Percentiles rank a stretch among this genome's conserved stretches.
Evolutionary conservation across 148 eudicot species (phyloP).

Genomic region (Fagopyrum esculentum): DNA sequence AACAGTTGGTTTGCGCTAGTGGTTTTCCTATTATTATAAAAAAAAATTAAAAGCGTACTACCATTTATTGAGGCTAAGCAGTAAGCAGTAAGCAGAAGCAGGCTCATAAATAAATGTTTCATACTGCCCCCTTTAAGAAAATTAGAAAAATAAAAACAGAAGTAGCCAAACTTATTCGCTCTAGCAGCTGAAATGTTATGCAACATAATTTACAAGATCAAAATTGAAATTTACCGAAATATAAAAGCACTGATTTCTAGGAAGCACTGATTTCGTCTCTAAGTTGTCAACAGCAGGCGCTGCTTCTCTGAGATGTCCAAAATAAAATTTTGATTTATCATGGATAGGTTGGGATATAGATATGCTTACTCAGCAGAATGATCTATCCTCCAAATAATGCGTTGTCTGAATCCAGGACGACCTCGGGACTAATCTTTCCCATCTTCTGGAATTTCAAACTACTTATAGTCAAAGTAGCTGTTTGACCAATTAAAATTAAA

Average conservation of each 20-base stretch:
- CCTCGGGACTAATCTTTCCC: background rate
- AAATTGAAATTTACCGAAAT: background rate
- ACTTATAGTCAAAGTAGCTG: conserved; percentile 75
- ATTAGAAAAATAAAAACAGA: background rate
- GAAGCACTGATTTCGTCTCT: background rate
- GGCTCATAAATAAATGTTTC: background rate
- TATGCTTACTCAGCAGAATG: conserved; percentile 58
- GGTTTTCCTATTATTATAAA: background rate
- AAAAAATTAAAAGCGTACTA: too few species aligned
- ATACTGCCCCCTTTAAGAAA: background rate
- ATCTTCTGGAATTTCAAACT: background rate
- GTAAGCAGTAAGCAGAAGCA: background rate
- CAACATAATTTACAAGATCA: conserved; percentile 7
- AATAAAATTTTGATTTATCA: background rate
- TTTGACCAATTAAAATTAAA: conserved; percentile 89
- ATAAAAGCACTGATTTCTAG: background rate
- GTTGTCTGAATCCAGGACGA: conserved; percentile 81
- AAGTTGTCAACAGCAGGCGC: background rate
- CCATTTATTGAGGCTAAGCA: background rate
- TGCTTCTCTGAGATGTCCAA: conserved; percentile 8
- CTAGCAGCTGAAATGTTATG: conserved; percentile 3
- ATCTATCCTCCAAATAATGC: conserved; percentile 74
- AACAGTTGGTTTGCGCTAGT: background rate
- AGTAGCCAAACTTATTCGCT: background rate
- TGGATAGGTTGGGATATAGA: background rate